phyloP scores from a whole-genome alignment of 225 moss, liverwort and hornwort species.

The Lunularia cruciata region DNA sequence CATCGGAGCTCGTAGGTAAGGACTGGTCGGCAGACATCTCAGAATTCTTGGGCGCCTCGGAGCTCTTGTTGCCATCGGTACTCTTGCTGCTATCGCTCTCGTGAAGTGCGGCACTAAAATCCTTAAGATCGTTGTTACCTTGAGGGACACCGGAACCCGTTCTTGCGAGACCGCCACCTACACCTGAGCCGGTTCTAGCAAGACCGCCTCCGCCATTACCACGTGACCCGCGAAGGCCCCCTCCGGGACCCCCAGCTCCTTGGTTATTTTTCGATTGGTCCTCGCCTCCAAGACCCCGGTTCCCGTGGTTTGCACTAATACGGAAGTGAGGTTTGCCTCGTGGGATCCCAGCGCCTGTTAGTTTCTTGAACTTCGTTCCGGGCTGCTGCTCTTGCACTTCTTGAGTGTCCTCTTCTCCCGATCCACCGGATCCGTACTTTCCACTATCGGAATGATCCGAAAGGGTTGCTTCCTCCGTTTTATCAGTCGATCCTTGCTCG shows the following conservation, averaged over 20 bases:
- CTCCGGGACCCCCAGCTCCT: not conserved
- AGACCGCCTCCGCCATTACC: constrained; percentile 12
- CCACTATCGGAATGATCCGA: not conserved
- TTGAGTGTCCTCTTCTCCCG: not conserved
- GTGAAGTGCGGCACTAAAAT: constrained; percentile 8
- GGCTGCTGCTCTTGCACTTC: not conserved
- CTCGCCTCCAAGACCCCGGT: constrained; percentile 6
- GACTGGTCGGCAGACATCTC: not conserved
- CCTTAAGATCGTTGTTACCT: constrained; percentile 15
- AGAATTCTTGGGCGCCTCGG: no score
- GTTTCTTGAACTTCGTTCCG: constrained; percentile 19
- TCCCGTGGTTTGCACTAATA: constrained; percentile 16
- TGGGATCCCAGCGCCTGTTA: constrained; percentile 17
- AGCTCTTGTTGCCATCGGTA: not conserved
- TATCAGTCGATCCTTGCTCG: not conserved
- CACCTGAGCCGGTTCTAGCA: constrained; percentile 15
- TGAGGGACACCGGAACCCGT: constrained; percentile 22
- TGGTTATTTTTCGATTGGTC: not conserved
- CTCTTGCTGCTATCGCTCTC: not conserved
- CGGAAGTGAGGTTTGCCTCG: constrained; percentile 23
- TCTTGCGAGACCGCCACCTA: constrained; percentile 15
- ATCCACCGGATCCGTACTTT: not conserved
- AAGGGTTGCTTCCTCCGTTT: not conserved
- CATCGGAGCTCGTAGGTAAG: constrained; percentile 5
- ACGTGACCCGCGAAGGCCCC: not conserved